Conservation (phyloP, 225 moss, liverwort and hornwort species). For the Pseudoscleropodium purum region DNA sequence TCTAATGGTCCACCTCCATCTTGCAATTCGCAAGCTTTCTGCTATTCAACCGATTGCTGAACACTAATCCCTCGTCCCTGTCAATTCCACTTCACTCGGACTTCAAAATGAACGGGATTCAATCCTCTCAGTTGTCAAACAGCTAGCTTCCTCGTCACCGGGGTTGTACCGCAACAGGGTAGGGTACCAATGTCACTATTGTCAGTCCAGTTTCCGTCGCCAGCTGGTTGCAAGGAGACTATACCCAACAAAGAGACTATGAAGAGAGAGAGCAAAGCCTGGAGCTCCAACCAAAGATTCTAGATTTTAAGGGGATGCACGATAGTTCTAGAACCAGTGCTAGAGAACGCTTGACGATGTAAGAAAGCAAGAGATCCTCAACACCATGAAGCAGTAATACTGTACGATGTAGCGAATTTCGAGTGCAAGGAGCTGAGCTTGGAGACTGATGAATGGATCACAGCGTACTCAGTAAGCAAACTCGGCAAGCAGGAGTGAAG, state of each 20-base stretch:
- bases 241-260: neutral
- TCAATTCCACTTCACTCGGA: too few species aligned
- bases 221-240: neutral
- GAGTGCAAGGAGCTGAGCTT: neutral
- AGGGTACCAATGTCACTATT: neutral
- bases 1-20: neutral
- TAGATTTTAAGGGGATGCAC: neutral
- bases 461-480: neutral
- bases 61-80: neutral
- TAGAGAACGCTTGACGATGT: neutral
- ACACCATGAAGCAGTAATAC: too few species aligned
- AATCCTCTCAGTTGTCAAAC: neutral
- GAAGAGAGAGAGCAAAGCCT: neutral
- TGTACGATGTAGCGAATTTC: neutral
- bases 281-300: neutral
- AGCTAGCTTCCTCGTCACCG: neutral
- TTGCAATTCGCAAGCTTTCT: neutral
- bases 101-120: too few species aligned
- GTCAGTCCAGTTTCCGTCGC: neutral
- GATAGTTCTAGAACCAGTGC: neutral
- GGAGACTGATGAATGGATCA: neutral
- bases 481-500: too few species aligned
- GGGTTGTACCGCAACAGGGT: neutral
- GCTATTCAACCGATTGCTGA: neutral
- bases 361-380: neutral